These are phyloP conservation scores for Paracoccidioides brasiliensis DNA, from an alignment of 2,329 filamentous ascomycete species.

Conservation along the genomic window DNA sequence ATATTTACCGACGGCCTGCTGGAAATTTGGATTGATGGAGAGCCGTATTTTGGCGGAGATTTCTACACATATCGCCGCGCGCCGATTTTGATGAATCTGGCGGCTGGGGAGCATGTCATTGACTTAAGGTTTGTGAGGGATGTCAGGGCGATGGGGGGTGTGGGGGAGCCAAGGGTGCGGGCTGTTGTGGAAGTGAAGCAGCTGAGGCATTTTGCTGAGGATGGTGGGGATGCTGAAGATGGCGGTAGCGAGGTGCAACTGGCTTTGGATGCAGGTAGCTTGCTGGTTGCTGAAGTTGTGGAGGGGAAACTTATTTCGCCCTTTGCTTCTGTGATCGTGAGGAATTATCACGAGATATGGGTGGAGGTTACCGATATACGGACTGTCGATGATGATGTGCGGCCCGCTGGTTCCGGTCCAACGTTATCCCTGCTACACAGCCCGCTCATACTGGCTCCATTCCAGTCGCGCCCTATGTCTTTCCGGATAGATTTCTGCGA, in stretches of 20 bases:
- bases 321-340: conserved; percentile 37
- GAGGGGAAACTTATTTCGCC: conserved; percentile 34
- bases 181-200: conserved; percentile 25
- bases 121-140: conserved; percentile 43
- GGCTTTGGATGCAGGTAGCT: conserved; percentile 19
- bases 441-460: conserved; percentile 17
- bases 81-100: conserved; percentile 38
- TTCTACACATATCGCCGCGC: conserved; percentile 40
- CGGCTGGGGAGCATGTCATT: conserved; percentile 38
- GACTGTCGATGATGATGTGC: conserved; percentile 6
- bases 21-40: conserved; percentile 41
- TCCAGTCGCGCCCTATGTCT: conserved; percentile 23
- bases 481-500: conserved; percentile 17
- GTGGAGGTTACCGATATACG: conserved; percentile 14
- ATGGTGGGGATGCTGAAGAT: background rate
- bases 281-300: conserved; percentile 41
- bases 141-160: conserved; percentile 43
- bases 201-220: conserved; percentile 8
- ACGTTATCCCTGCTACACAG: background rate
- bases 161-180: conserved; percentile 34
- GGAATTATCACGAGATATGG: conserved; percentile 29
- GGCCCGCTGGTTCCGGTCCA: background rate
- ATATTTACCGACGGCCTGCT: conserved; percentile 38
- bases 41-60: conserved; percentile 45
- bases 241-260: conserved; percentile 12